Evolutionary conservation across 768 basidiomycete genomes (phyloP).

Genomic region (Pisolithus albus): DNA sequence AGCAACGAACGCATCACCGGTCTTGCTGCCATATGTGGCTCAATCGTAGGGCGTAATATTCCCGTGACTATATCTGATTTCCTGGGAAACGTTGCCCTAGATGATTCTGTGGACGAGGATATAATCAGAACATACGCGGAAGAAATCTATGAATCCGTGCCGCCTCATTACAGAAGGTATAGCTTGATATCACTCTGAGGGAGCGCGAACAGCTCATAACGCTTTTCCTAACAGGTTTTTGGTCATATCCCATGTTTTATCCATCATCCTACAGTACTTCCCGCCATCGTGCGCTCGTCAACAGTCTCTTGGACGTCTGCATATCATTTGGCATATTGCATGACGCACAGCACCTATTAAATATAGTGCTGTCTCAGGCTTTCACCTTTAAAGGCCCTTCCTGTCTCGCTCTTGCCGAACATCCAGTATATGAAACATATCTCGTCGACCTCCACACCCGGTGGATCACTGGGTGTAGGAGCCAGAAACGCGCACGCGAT

Average conservation of each 20-base stretch:
- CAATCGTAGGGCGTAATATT: conserved; percentile 41
- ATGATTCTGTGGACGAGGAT: conserved; percentile 19
- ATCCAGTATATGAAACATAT: conserved; percentile 41
- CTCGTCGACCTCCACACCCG: conserved; percentile 37
- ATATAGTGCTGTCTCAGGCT: conserved; percentile 34
- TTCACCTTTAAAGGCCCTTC: conserved; percentile 22
- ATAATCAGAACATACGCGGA: conserved; percentile 23
- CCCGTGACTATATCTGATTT: conserved; percentile 18
- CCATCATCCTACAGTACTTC: conserved; percentile 40
- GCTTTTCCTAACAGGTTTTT: conserved; percentile 32
- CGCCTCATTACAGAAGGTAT: conserved; percentile 46
- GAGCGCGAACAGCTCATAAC: conserved; percentile 5
- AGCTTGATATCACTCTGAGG: background rate
- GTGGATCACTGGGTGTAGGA: conserved; percentile 27
- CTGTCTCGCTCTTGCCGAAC: conserved; percentile 29
- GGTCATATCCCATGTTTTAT: conserved; percentile 47
- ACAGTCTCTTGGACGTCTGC: conserved; percentile 44
- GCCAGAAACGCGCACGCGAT: background rate
- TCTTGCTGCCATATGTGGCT: conserved; percentile 42
- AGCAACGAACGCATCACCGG: conserved; percentile 23
- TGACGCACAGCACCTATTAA: conserved; percentile 40
- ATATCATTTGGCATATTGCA: conserved; percentile 35
- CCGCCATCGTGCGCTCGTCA: conserved; percentile 43
- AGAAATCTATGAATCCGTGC: conserved; percentile 46
- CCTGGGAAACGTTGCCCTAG: conserved; percentile 13